Base-by-base conservation (phyloP, 306 rosid species). In the Prunus mongolica region DNA sequence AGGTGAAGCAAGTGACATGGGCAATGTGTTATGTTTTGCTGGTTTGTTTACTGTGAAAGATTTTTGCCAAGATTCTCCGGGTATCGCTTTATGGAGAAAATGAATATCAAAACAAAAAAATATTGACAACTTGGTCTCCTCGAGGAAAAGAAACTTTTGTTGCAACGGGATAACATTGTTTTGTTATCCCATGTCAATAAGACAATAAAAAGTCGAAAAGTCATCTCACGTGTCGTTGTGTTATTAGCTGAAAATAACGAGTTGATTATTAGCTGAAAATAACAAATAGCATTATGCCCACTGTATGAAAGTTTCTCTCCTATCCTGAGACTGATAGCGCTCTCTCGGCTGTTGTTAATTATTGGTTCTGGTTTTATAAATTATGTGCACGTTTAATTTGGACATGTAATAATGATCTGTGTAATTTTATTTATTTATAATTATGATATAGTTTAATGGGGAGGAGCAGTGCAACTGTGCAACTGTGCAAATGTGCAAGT, bases 11-110 rank as follows among this genome's bases (percentile, higher is more conserved):
- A 8, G 61, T 73, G 86, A 78, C 65, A 60, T 47, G 2, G 2
- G 80, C 82, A 78, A 77, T 85, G 76, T 82, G 83, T 34, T 72
- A 47, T 83, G 80, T 82, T 79, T 84, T 84, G 79, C 56, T 64
- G 72, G 41, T 78, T 75, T 52, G 65, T 25, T 77, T 76, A 87
- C 86, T 81, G 88, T 83, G 88, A 87, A 79, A 88, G 96, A 92
- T 92, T 87, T 90, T 81, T 76, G 87, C 80, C 73, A 86, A 93
- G 96, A 90, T 93, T 93, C 96, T 83, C 63, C 68, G 78, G 88
- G 89, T 81, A 81, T 76, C 30, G 78, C 91, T 89, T 93, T 84
- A 87, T 79, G 86, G 76, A 63, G 81, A 85, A 86, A 61, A 71
- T 76, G 82, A 81, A 83, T 62, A 86, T 61, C 60, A 83, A 85